phyloP scores from a whole-genome alignment of 2,329 filamentous ascomycete genomes.

The Alternaria rosae region DNA sequence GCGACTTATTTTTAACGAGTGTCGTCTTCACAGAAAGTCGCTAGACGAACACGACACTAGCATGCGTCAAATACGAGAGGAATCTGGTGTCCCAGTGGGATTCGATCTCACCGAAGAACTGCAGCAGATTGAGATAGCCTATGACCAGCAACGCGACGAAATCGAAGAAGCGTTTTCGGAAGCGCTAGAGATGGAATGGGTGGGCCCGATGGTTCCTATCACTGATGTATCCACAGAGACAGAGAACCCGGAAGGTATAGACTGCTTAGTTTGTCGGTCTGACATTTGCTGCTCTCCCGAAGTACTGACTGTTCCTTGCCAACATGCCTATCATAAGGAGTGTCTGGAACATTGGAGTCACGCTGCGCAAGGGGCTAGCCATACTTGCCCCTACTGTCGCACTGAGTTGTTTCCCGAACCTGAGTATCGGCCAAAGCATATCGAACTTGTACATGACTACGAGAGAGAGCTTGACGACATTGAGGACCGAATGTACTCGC shows the following conservation, averaged over 20 bases:
- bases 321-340: background rate
- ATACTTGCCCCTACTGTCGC: conserved; percentile 10
- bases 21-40: background rate
- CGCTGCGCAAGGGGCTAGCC: background rate
- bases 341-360: background rate
- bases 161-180: background rate
- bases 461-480: background rate
- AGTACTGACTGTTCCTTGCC: background rate
- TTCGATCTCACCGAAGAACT: background rate
- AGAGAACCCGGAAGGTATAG: background rate
- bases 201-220: background rate
- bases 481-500: background rate
- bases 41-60: background rate
- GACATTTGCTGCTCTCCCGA: background rate
- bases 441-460: background rate
- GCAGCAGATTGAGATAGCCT: background rate
- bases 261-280: background rate
- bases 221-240: background rate
- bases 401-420: conserved; percentile 8
- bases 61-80: background rate
- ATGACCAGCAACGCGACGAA: background rate
- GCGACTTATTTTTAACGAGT: background rate
- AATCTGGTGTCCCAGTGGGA: background rate
- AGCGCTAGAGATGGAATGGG: background rate
- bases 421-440: background rate